These are phyloP conservation scores for Boletales sp. DNA, from an alignment of 768 basidiomycete species.

Conservation along the genomic window DNA sequence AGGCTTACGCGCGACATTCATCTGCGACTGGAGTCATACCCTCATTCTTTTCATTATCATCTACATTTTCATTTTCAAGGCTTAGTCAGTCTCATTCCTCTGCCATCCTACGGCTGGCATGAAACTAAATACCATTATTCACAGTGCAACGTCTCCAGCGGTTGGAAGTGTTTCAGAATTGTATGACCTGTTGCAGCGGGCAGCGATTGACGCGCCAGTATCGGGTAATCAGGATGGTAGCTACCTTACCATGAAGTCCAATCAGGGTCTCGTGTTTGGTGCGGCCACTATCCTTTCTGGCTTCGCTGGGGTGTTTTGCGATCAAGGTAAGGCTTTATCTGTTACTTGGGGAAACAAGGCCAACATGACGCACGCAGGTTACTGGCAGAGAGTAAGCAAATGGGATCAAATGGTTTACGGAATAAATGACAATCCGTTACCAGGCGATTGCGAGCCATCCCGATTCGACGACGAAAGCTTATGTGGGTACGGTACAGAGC, in stretches of 20 bases:
- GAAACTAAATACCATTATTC: conserved; percentile 1
- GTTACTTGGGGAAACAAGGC: background rate
- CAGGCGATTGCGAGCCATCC: conserved; percentile 52
- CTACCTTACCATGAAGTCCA: conserved; percentile 56
- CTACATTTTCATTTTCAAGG: conserved; percentile 33
- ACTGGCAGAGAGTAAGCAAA: conserved; percentile 46
- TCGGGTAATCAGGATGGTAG: conserved; percentile 47
- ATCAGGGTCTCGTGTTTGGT: conserved; percentile 42
- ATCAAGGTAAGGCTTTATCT: conserved; percentile 36
- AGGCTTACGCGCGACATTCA: conserved; percentile 43
- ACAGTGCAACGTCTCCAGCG: conserved; percentile 34
- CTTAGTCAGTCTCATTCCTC: conserved; percentile 23
- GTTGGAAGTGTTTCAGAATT: conserved; percentile 38
- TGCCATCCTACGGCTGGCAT: background rate
- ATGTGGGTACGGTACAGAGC: conserved; percentile 29
- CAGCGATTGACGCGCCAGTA: conserved; percentile 44
- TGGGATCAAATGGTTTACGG: background rate
- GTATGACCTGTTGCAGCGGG: conserved; percentile 46
- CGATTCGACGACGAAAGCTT: conserved; percentile 48
- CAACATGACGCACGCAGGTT: conserved; percentile 29
- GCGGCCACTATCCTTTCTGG: conserved; percentile 37
- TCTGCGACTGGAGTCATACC: conserved; percentile 44
- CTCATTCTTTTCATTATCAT: conserved; percentile 42
- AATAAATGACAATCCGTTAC: background rate
- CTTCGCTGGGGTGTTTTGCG: conserved; percentile 48